Conservation (phyloP, 768 basidiomycete species). For the Hydnomerulius pinastri region DNA sequence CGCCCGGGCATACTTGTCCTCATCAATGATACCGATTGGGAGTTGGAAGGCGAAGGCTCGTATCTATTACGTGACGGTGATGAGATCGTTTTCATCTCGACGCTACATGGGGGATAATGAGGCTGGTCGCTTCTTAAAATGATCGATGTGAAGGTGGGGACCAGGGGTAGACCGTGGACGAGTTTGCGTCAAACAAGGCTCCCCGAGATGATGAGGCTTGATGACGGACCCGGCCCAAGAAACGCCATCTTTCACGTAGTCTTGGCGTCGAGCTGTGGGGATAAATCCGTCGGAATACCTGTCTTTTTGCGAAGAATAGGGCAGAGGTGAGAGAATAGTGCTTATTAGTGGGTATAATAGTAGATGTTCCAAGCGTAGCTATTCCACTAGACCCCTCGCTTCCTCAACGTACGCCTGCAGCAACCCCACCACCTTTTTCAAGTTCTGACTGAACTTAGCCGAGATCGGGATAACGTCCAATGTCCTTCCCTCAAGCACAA, state of each 20-base stretch:
- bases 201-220: background rate
- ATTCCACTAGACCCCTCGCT: constrained; percentile 31
- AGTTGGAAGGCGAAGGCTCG: constrained; percentile 91
- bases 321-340: background rate
- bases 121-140: no score
- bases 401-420: constrained; percentile 69
- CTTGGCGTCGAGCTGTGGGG: no score
- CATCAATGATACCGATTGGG: constrained; percentile 98
- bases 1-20: constrained; percentile 96
- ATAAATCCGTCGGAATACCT: no score
- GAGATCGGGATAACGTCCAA: constrained; percentile 81
- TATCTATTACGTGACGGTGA: constrained; percentile 78
- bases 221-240: no score
- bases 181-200: background rate
- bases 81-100: constrained; percentile 96
- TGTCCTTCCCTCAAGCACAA: constrained; percentile 25
- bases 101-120: constrained; percentile 82
- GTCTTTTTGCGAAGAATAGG: no score
- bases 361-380: background rate
- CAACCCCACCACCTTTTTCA: constrained; percentile 64
- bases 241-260: no score
- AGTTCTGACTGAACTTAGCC: constrained; percentile 84
- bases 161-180: background rate
- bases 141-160: no score
- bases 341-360: background rate